Conservation (phyloP, 2,329 filamentous ascomycete genomes). For the Trematosphaeria pertusa region DNA sequence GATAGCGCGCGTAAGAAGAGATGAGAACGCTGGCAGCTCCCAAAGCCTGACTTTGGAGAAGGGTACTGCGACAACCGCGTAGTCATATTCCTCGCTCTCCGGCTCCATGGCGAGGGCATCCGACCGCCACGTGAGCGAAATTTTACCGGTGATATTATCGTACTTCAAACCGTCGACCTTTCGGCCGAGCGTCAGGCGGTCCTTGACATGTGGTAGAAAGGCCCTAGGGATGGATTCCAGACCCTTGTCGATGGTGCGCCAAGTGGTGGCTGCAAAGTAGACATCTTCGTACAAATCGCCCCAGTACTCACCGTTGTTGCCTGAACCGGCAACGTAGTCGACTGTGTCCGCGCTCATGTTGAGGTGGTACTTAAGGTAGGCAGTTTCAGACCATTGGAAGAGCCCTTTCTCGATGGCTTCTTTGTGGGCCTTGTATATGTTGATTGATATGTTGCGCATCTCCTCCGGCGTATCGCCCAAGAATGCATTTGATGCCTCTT, state of each 20-base stretch:
- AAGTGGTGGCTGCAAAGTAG: conserved; percentile 66
- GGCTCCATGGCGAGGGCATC: conserved; percentile 52
- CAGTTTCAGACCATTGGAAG: conserved; percentile 70
- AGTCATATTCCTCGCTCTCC: conserved; percentile 65
- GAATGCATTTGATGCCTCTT: conserved; percentile 28
- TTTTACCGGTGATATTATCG: conserved; percentile 57
- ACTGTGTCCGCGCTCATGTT: conserved; percentile 63
- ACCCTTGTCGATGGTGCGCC: conserved; percentile 70
- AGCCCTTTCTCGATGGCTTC: conserved; percentile 61
- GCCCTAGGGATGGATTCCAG: conserved; percentile 66
- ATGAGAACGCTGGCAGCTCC: conserved; percentile 63
- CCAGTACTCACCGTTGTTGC: conserved; percentile 56
- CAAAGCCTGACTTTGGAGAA: conserved; percentile 70
- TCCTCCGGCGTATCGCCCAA: conserved; percentile 25
- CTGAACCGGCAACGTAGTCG: conserved; percentile 48
- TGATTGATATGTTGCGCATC: conserved; percentile 52
- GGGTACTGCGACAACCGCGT: conserved; percentile 69
- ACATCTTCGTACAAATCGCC: conserved; percentile 59
- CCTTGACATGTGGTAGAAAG: conserved; percentile 67
- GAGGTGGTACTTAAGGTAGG: conserved; percentile 67
- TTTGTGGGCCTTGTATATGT: conserved; percentile 62
- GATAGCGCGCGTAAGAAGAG: conserved; percentile 58
- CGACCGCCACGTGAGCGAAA: conserved; percentile 65
- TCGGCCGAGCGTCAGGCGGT: conserved; percentile 63
- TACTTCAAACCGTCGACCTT: conserved; percentile 65